Evolutionary conservation across 2,329 filamentous ascomycete genomes (phyloP), one percentile per base, ranked within the genome.

Genomic region (Parascedosporium putredinis): DNA sequence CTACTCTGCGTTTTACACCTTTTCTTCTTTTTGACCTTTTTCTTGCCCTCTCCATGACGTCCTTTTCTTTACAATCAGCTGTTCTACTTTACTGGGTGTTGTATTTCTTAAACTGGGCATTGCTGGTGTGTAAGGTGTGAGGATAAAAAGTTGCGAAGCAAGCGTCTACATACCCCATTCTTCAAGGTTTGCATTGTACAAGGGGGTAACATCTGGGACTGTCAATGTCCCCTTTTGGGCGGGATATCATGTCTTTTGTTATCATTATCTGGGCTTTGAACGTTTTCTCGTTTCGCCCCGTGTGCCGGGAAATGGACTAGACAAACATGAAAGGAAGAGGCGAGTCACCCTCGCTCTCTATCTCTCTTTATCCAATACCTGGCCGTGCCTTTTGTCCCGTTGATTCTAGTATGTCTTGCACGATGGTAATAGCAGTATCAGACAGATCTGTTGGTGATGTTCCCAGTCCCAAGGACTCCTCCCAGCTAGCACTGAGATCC

Each of bases 31-130:
- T 40, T 43, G 12, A 9, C 24, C 12, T 45, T 48, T 47, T 47
- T 33, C 10, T 29, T 38, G 5, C 34, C 33, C 48, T 14, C 31
- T 4, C 45, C 22, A n/a, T n/a, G n/a, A n/a, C n/a, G n/a, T n/a
- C 24, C 18, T 24, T 47, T 27, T 50, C 29, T 38, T 52, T 36
- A 18, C n/a, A n/a, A n/a, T n/a, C n/a, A n/a, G n/a, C n/a, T n/a
- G n/a, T n/a, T n/a, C n/a, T n/a, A n/a, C n/a, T n/a, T n/a, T n/a
- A n/a, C n/a, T n/a, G n/a, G n/a, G n/a, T n/a, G n/a, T n/a, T n/a
- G n/a, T n/a, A n/a, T n/a, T n/a, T n/a, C n/a, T n/a, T n/a, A n/a
- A n/a, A n/a, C n/a, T 20, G 23, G 4, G 24, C 22, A 34, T 38
- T 22, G n/a, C 34, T 18, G 12, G 36, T 42, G 16, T 52, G 44